Percentiles rank a stretch among this genome's conserved stretches.
phyloP scores from a whole-genome alignment of 192 early-diverging fungal species.

The Coemansia sp. region DNA sequence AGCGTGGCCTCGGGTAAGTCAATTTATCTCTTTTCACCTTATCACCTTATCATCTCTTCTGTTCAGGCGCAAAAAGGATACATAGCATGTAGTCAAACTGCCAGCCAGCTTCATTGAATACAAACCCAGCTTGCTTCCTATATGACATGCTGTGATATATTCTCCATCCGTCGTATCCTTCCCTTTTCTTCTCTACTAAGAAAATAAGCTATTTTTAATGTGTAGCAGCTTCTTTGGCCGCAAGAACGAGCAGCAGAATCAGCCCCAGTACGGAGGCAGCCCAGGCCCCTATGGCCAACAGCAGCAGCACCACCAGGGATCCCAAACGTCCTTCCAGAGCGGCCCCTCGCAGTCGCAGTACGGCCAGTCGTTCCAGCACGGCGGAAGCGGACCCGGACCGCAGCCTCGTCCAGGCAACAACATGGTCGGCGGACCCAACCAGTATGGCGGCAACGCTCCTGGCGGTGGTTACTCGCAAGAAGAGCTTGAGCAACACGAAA shows the following conservation, averaged over 20 bases:
- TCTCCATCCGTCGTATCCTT: too few species aligned
- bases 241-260: slow-evolving; percentile 7
- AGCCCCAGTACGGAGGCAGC: slow-evolving; percentile 27
- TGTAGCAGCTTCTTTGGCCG: slow-evolving; percentile 33
- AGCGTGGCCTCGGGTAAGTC: slow-evolving; percentile 36
- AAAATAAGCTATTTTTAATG: neutral
- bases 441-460: slow-evolving; percentile 36
- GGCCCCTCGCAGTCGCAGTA: slow-evolving; percentile 20
- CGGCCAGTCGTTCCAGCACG: slow-evolving; percentile 22
- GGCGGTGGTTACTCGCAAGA: slow-evolving; percentile 48
- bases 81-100: too few species aligned
- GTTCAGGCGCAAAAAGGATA: neutral
- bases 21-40: too few species aligned
- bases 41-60: neutral
- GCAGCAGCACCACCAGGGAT: slow-evolving; percentile 17
- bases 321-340: slow-evolving; percentile 14
- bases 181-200: too few species aligned
- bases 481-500: slow-evolving; percentile 32
- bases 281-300: slow-evolving; percentile 19
- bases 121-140: too few species aligned
- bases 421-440: slow-evolving; percentile 25
- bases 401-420: slow-evolving; percentile 32
- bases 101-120: too few species aligned
- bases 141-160: too few species aligned
- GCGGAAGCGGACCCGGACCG: neutral